phyloP scores from a whole-genome alignment of 169 alveolate species.

The Babesia gibsoni region DNA sequence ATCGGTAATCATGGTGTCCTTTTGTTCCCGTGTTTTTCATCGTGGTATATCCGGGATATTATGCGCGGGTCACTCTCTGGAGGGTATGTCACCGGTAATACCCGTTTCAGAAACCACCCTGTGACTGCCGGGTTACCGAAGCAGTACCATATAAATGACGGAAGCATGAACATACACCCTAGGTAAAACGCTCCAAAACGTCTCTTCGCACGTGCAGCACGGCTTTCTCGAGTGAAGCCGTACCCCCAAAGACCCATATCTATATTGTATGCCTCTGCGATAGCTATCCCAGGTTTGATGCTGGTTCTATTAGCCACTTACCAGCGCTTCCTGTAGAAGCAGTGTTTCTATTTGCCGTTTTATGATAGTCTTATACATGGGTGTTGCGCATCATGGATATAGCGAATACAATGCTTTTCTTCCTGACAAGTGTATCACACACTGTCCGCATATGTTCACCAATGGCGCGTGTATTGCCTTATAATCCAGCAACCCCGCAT shows the following conservation, averaged over 20 bases:
- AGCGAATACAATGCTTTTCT: too few relatives aligned
- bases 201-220: constrained; percentile 19
- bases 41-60: constrained; percentile 56
- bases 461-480: too few relatives aligned
- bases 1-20: neutral
- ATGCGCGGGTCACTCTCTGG: constrained; percentile 62
- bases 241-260: constrained; percentile 71
- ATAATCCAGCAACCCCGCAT: too few relatives aligned
- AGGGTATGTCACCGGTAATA: constrained; percentile 58
- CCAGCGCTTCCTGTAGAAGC: too few relatives aligned
- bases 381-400: too few relatives aligned
- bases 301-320: too few relatives aligned
- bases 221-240: constrained; percentile 50
- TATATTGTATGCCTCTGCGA: neutral
- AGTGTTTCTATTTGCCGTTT: too few relatives aligned
- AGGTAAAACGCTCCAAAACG: constrained; percentile 46
- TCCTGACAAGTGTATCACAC: too few relatives aligned
- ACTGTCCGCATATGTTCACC: too few relatives aligned
- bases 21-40: neutral
- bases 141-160: constrained; percentile 53
- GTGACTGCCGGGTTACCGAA: constrained; percentile 62
- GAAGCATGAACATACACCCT: constrained; percentile 55
- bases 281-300: too few relatives aligned
- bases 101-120: constrained; percentile 43
- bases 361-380: too few relatives aligned